phyloP scores from a whole-genome alignment of 2,329 filamentous ascomycete genomes.

The Aspergillus sojae region DNA sequence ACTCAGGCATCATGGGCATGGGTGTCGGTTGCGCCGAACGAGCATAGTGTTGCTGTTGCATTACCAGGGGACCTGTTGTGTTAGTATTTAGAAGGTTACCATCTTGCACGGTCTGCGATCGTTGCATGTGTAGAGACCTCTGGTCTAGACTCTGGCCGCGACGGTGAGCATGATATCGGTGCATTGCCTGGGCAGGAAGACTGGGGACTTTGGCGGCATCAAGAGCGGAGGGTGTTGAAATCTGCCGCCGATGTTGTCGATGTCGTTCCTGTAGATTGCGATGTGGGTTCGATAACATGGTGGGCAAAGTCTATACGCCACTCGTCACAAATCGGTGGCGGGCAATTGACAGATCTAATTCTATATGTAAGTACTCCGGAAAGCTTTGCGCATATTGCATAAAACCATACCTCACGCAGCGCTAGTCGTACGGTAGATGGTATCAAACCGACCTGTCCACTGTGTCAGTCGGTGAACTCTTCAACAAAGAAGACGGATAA shows the following conservation, averaged over 20 bases:
- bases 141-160: conserved; percentile 84
- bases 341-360: conserved; percentile 47
- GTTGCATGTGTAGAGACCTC: conserved; percentile 59
- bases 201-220: conserved; percentile 72
- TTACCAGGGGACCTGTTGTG: conserved; percentile 66
- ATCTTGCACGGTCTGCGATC: conserved; percentile 51
- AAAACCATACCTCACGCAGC: conserved; percentile 71
- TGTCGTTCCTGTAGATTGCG: conserved; percentile 73
- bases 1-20: conserved; percentile 29
- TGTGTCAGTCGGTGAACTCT: conserved; percentile 49
- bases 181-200: conserved; percentile 60
- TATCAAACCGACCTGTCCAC: conserved; percentile 62
- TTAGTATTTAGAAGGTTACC: conserved; percentile 58
- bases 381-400: conserved; percentile 11
- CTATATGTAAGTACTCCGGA: conserved; percentile 20
- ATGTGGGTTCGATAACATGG: conserved; percentile 78
- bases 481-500: conserved; percentile 36
- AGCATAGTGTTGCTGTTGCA: conserved; percentile 75
- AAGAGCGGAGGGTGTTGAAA: conserved; percentile 79
- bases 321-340: conserved; percentile 20
- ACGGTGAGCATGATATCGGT: conserved; percentile 65
- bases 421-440: conserved; percentile 70
- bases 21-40: conserved; percentile 32
- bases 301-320: conserved; percentile 36
- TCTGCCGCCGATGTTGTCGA: conserved; percentile 81